These are phyloP conservation scores for Beauveria brongniartii DNA, from an alignment of 2,329 filamentous ascomycete species.

Conservation along the genomic window DNA sequence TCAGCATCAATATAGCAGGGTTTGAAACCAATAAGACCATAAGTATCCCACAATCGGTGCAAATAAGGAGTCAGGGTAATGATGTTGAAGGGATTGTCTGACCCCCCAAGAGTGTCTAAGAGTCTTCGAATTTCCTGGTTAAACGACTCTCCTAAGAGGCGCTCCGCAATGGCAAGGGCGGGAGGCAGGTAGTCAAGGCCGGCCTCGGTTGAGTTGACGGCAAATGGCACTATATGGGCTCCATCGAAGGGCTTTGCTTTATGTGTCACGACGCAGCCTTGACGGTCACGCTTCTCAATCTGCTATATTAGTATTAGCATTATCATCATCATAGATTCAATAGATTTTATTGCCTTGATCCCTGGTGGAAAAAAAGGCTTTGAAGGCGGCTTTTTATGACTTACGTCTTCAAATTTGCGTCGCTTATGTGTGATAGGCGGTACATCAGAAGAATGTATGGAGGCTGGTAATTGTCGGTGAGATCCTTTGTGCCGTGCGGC, in stretches of 20 bases:
- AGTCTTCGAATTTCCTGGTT: too few species aligned
- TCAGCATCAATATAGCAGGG: neutral
- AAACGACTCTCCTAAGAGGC: neutral
- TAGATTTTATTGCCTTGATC: neutral
- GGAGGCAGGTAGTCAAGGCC: neutral
- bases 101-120: neutral
- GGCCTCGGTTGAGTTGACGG: neutral
- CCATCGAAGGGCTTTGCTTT: neutral
- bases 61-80: neutral
- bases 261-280: neutral
- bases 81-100: neutral
- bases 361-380: neutral
- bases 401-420: neutral
- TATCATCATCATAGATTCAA: neutral
- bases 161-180: neutral
- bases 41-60: neutral
- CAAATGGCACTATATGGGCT: neutral
- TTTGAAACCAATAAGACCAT: neutral
- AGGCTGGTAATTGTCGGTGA: too few species aligned
- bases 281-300: neutral
- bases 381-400: neutral
- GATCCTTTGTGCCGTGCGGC: too few species aligned
- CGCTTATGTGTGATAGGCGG: neutral
- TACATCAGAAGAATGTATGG: too few species aligned
- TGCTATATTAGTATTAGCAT: neutral